Evolutionary conservation across 306 rosid species (phyloP), one percentile per base, ranked within the genome.

Genomic region (Gleditsia sinensis): DNA sequence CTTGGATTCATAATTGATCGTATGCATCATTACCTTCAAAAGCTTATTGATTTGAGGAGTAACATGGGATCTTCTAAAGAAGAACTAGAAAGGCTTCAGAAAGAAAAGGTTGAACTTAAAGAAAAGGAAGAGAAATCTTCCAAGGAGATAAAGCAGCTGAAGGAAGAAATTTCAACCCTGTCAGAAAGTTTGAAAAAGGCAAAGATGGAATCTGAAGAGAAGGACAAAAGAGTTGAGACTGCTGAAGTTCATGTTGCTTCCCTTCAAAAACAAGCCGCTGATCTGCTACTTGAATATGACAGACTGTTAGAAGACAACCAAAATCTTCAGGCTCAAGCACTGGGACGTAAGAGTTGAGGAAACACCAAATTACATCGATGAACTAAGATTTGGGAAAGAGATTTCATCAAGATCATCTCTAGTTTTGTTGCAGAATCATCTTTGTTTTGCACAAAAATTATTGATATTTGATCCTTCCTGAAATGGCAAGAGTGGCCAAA

Each of bases 301-400:
- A 81, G 91, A 25, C 88, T 92, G 43, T 85, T 92, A 50, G 93
- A 89, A 89, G 96, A 89, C 70, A 92, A 89, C 86, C 97, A 92
- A 76, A 88, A 85, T 67, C 96, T 89, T 75, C 96, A 89, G 80
- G 78, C 81, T 88, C 93, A 86, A 80, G 53, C 81, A 34, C 20
- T 43, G 27, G 37, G 88, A 57, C 77, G 24, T 13, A 86, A 69
- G 72, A 76, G 64, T 58, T 89, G 80, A 86, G 72, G 63, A 49
- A 53, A 76, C 36, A 36, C 21, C 34, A 66, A 82, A 74, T 43
- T 71, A n/a, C 74, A 42, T 16, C 37, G 2, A 40, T 17, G 5
- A 57, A 68, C 80, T 19, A 9, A 46, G 59, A 69, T 65, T 76
- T 55, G 78, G 65, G 55, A 74, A 37, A 55, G 65, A 33, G 54